Evolutionary conservation across 371 early-diverging fungal genomes (phyloP).

Genomic region (Syncephalastrum racemosum): DNA sequence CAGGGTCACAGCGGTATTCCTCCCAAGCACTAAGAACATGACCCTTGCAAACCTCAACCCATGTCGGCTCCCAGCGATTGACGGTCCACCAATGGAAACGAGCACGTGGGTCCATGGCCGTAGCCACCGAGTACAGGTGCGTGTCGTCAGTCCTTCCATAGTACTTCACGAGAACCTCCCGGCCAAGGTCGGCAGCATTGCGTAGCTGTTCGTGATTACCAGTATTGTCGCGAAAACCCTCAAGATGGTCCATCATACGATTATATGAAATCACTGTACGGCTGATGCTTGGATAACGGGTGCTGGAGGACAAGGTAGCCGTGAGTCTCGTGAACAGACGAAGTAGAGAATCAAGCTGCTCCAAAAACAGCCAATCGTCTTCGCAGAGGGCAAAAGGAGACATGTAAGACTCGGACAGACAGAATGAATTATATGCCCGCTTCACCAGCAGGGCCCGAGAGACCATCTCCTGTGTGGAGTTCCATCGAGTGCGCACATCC

Average conservation of each 20-base stretch:
- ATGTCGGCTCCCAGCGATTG: not conserved
- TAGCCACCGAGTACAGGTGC: conserved; percentile 18
- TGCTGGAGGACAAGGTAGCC: conserved; percentile 1
- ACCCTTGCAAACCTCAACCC: too few species aligned
- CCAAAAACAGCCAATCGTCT: too few species aligned
- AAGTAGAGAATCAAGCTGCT: too few species aligned
- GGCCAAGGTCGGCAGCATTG: conserved; percentile 1
- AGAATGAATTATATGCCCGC: too few species aligned
- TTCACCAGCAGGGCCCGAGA: too few species aligned
- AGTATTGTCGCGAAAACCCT: not conserved
- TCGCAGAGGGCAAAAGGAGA: too few species aligned
- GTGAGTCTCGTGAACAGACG: too few species aligned
- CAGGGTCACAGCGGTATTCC: too few species aligned
- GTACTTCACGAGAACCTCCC: conserved; percentile 9
- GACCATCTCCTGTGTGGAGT: too few species aligned
- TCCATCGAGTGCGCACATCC: too few species aligned
- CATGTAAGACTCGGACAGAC: too few species aligned
- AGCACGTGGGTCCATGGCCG: conserved; percentile 19
- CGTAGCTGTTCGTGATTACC: not conserved
- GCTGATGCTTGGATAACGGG: conserved; percentile 6
- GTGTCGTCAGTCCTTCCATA: conserved; percentile 6
- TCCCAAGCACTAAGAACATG: too few species aligned
- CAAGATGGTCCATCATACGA: conserved; percentile 9
- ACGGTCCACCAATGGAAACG: conserved; percentile 18
- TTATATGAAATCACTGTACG: conserved; percentile 18